Percentiles rank a stretch among this genome's conserved stretches.
phyloP scores from a whole-genome alignment of 2,329 filamentous ascomycete genomes.

The Acephala macrosclerotiorum region DNA sequence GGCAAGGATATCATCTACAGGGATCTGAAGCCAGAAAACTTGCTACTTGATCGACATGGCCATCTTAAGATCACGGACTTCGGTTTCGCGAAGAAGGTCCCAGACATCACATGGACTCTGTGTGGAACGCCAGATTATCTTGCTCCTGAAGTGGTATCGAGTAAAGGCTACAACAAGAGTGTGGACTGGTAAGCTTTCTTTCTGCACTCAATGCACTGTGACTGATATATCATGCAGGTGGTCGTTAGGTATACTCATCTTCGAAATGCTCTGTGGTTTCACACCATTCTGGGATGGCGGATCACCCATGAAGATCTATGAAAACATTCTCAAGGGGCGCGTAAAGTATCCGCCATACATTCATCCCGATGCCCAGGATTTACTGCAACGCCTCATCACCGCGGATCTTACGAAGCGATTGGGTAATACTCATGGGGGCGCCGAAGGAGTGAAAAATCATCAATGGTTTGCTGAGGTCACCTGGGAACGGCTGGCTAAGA shows the following conservation, averaged over 20 bases:
- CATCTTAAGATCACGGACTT: constrained; percentile 99
- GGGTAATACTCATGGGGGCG: constrained; percentile 90
- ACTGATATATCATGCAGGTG: constrained; percentile 67
- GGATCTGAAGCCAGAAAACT: constrained; percentile 94
- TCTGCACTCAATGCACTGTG: constrained; percentile 17
- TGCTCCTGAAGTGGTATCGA: constrained; percentile 97
- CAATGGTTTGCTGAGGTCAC: constrained; percentile 98
- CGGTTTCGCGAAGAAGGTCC: constrained; percentile 96
- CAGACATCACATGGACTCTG: constrained; percentile 98
- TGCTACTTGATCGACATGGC: constrained; percentile 89
- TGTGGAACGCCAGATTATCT: constrained; percentile 98
- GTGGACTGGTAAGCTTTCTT: constrained; percentile 84
- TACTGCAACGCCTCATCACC: constrained; percentile 92
- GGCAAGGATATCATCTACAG: constrained; percentile 96
- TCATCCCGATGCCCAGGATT: constrained; percentile 90
- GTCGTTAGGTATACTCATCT: constrained; percentile 97
- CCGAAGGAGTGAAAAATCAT: constrained; percentile 93
- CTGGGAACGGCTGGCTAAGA: constrained; percentile 92
- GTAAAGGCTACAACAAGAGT: constrained; percentile 99
- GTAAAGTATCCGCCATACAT: constrained; percentile 98
- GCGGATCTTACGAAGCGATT: constrained; percentile 93
- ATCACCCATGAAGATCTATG: constrained; percentile 98
- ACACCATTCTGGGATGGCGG: constrained; percentile 99
- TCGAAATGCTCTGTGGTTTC: constrained; percentile 99
- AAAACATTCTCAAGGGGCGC: constrained; percentile 95